Evolutionary conservation across 441 rosid genomes (phyloP).

Genomic region (Corymbia citriodora): DNA sequence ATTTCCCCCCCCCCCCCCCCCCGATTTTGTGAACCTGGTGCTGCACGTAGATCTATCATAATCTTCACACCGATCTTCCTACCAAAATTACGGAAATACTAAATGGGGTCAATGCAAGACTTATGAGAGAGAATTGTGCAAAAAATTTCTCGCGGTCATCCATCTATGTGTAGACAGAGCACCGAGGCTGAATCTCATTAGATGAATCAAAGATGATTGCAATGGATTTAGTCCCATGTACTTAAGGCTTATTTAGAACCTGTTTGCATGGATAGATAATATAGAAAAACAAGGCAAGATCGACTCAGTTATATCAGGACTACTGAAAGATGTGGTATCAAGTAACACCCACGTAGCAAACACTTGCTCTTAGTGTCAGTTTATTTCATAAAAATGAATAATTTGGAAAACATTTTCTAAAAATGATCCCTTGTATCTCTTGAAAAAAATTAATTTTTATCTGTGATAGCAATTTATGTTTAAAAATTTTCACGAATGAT

Average conservation of each 20-base stretch:
- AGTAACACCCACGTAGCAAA: not conserved
- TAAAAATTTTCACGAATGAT: no score
- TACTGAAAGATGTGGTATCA: not conserved
- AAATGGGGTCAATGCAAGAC: not conserved
- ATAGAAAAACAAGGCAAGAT: not conserved
- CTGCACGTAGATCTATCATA: constrained; percentile 15
- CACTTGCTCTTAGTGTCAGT: not conserved
- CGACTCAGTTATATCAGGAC: not conserved
- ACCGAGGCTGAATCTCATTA: not conserved
- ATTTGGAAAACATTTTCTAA: no score
- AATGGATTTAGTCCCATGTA: not conserved
- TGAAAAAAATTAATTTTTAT: no score
- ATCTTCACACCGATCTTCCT: constrained; percentile 36
- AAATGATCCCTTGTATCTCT: no score
- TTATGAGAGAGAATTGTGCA: no score
- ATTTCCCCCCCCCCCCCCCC: not conserved
- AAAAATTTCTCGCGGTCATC: not conserved
- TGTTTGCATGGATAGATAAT: not conserved
- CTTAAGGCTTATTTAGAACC: not conserved
- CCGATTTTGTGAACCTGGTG: not conserved
- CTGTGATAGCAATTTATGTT: no score
- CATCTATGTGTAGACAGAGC: not conserved
- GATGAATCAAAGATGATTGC: not conserved
- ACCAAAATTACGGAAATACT: not conserved
- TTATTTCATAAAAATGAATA: no score